Conservation (phyloP, 495 filamentous ascomycete genomes). For the Penicillium coffeae region DNA sequence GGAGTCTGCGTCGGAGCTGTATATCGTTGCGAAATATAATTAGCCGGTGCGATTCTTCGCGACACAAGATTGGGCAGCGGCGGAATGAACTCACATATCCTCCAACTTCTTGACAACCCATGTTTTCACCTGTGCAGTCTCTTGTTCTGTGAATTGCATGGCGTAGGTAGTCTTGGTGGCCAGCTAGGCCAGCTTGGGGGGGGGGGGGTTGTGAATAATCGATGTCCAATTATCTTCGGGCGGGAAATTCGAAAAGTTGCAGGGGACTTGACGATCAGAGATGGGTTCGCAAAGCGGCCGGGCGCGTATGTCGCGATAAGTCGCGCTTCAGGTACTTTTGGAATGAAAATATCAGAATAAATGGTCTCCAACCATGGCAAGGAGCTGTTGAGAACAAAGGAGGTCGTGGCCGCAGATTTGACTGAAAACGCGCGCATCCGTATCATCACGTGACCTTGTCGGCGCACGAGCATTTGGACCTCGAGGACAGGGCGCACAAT, state of each 20-base stretch:
- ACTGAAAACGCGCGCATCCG: constrained; percentile 18
- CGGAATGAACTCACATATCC: constrained; percentile 65
- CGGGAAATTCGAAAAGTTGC: not conserved
- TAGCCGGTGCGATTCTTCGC: not conserved
- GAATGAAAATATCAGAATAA: not conserved
- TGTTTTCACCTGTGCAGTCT: constrained; percentile 69
- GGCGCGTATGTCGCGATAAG: not conserved
- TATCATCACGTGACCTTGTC: constrained; percentile 17
- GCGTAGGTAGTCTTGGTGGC: not conserved
- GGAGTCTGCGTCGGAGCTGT: constrained; percentile 87
- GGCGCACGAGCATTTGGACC: too few species aligned
- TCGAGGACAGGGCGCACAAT: too few species aligned
- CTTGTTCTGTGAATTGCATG: constrained; percentile 79
- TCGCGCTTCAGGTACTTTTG: not conserved
- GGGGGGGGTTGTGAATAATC: too few species aligned
- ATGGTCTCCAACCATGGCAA: constrained; percentile 4
- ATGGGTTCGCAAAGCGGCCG: not conserved
- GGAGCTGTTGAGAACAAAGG: constrained; percentile 2
- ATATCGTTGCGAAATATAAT: constrained; percentile 2
- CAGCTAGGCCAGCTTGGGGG: not conserved
- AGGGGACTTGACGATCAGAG: not conserved
- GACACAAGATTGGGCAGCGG: not conserved
- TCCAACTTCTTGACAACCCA: constrained; percentile 92
- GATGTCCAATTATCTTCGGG: too few species aligned
- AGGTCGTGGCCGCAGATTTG: constrained; percentile 7